Conservation (phyloP, 148 eudicot genomes). For the Vaccinium macrocarpon region DNA sequence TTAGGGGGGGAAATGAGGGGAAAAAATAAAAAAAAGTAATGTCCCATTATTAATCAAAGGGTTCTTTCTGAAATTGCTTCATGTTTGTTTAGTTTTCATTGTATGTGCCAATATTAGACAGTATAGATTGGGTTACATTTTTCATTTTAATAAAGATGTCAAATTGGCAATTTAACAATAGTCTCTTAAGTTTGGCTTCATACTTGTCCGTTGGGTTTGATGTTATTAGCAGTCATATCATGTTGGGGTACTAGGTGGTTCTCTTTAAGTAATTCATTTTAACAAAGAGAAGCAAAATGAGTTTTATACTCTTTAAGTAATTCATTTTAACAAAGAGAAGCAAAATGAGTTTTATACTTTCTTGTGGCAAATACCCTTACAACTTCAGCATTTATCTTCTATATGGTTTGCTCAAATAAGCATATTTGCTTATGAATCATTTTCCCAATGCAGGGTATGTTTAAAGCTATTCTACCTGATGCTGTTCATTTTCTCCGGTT, state of each 20-base stretch:
- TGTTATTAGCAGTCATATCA: neutral
- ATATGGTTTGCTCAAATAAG: neutral
- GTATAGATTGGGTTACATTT: neutral
- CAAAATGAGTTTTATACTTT: neutral
- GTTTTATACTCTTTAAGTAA: neutral
- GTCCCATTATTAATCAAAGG: neutral
- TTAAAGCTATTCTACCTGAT: neutral
- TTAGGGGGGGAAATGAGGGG: neutral
- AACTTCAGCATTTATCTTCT: neutral
- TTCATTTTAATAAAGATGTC: neutral
- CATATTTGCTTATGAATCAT: neutral
- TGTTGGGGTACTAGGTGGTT: neutral
- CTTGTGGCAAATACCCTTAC: neutral
- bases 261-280: neutral
- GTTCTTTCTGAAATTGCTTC: neutral
- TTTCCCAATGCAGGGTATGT: neutral
- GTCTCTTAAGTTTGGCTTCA: neutral
- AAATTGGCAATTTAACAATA: neutral
- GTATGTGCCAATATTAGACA: neutral
- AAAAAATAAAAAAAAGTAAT: neutral
- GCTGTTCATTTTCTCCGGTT: neutral
- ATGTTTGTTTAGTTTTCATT: neutral
- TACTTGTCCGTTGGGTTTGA: neutral
- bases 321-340: constrained; percentile 10
- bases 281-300: neutral